Percentiles rank a stretch among this genome's conserved stretches.
These are phyloP conservation scores for Metarhizium album DNA, from an alignment of 2,329 filamentous ascomycete genomes.

Conservation along the genomic window DNA sequence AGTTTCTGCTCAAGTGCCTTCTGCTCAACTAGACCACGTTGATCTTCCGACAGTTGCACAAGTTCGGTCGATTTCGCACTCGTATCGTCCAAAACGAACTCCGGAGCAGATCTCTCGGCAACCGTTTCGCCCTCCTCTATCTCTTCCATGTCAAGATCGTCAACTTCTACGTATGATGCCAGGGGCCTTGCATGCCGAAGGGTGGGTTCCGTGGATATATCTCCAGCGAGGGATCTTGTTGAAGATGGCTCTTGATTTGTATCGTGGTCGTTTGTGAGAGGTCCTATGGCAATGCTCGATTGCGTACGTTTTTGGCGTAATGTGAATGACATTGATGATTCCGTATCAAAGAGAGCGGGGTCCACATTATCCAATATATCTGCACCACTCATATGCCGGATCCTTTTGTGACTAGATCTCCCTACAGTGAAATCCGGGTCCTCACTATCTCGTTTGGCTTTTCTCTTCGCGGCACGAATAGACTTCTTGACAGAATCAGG, in stretches of 20 bases:
- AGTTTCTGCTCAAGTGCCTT: conserved; percentile 7
- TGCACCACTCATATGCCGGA: conserved; percentile 16
- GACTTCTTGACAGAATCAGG: conserved; percentile 46
- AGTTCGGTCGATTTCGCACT: background rate
- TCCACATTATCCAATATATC: conserved; percentile 35
- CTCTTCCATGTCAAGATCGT: conserved; percentile 28
- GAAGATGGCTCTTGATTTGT: conserved; percentile 10
- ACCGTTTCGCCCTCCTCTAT: conserved; percentile 8
- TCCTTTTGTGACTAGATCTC: conserved; percentile 33
- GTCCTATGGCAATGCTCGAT: background rate
- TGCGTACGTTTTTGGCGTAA: background rate
- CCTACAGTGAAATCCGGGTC: conserved; percentile 41
- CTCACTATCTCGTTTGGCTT: conserved; percentile 40
- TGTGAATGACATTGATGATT: background rate
- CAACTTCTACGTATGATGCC: conserved; percentile 38
- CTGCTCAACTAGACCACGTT: conserved; percentile 6
- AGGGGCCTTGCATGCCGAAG: conserved; percentile 42
- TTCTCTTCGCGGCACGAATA: conserved; percentile 41
- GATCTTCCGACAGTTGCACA: background rate
- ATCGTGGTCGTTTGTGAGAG: background rate
- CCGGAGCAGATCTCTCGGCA: conserved; percentile 8
- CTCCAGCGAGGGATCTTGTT: conserved; percentile 7
- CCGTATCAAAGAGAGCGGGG: conserved; percentile 36
- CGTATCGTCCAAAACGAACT: conserved; percentile 29
- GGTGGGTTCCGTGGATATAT: conserved; percentile 31